Conservation (phyloP, 2,329 filamentous ascomycete species). For the Teratosphaeria gauchensis region DNA sequence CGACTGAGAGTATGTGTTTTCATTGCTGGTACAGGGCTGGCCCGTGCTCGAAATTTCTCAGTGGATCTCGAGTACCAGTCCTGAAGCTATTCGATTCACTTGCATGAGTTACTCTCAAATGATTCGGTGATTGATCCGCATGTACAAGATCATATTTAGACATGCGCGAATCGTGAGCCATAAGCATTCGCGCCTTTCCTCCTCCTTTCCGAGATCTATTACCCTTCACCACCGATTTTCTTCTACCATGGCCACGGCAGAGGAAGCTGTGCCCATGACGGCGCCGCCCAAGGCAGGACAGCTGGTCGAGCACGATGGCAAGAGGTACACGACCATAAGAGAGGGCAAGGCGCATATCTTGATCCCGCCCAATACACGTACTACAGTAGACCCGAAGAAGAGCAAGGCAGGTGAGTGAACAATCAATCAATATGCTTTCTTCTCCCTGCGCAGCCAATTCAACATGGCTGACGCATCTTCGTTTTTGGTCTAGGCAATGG, state of each 20-base stretch:
- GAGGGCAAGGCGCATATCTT: slow-evolving; percentile 62
- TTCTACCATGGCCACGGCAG: slow-evolving; percentile 9
- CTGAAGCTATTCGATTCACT: too few relatives aligned
- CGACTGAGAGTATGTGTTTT: too few relatives aligned
- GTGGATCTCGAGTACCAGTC: too few relatives aligned
- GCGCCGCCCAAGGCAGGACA: slow-evolving; percentile 21
- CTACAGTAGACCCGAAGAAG: slow-evolving; percentile 38
- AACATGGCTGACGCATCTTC: slow-evolving; percentile 23
- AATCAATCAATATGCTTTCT: neutral
- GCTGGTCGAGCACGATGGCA: slow-evolving; percentile 24
- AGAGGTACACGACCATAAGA: slow-evolving; percentile 44
- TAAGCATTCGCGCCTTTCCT: neutral
- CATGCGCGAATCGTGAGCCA: neutral
- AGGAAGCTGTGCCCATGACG: neutral
- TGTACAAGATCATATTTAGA: neutral
- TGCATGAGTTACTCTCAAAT: neutral
- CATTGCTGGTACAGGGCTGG: too few relatives aligned
- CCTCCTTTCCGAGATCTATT: neutral
- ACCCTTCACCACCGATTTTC: neutral
- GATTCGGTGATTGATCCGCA: neutral
- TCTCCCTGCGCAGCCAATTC: slow-evolving; percentile 25
- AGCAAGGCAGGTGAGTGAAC: slow-evolving; percentile 15
- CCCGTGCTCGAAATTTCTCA: too few relatives aligned
- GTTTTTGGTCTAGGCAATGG: slow-evolving; percentile 23
- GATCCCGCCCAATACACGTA: slow-evolving; percentile 45